Conservation (phyloP, 306 rosid species). For the Acacia melanoxylon region DNA sequence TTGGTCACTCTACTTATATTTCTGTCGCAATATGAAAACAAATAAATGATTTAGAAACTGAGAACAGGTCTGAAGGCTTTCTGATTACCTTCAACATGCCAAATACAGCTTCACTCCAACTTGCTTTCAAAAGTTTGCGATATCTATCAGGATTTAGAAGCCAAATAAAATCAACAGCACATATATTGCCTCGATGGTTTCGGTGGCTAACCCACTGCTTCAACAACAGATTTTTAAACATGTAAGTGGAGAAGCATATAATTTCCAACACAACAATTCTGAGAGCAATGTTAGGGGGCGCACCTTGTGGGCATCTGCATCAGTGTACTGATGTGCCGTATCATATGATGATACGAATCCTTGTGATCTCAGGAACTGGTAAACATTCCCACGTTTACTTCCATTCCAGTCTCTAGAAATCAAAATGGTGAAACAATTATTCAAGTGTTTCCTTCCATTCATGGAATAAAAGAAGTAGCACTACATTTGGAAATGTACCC, state of each 20-base stretch:
- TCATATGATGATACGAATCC: conserved; percentile 92
- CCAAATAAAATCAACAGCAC: conserved; percentile 94
- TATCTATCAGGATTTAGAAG: conserved; percentile 76
- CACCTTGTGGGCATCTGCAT: conserved; percentile 90
- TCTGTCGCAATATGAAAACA: not conserved
- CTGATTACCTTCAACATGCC: conserved; percentile 73
- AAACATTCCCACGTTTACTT: conserved; percentile 89
- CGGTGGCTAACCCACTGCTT: conserved; percentile 92
- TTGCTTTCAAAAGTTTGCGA: conserved; percentile 50
- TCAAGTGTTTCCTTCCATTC: not conserved
- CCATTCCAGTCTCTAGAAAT: conserved; percentile 86
- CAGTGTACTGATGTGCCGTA: conserved; percentile 80
- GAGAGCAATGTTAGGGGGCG: not conserved
- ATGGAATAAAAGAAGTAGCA: not conserved
- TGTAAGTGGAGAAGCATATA: conserved; percentile 9
- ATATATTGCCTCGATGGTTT: conserved; percentile 82
- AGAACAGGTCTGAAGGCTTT: not conserved
- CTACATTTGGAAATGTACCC: conserved; percentile 52
- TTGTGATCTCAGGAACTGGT: conserved; percentile 82
- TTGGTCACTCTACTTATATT: no score
- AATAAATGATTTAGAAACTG: not conserved
- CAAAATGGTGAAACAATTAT: not conserved
- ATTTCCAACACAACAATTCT: conserved; percentile 5
- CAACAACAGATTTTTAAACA: conserved; percentile 7
- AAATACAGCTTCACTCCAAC: conserved; percentile 72